Base-by-base conservation (phyloP, 768 basidiomycete species). In the Tylopilus intermedius region DNA sequence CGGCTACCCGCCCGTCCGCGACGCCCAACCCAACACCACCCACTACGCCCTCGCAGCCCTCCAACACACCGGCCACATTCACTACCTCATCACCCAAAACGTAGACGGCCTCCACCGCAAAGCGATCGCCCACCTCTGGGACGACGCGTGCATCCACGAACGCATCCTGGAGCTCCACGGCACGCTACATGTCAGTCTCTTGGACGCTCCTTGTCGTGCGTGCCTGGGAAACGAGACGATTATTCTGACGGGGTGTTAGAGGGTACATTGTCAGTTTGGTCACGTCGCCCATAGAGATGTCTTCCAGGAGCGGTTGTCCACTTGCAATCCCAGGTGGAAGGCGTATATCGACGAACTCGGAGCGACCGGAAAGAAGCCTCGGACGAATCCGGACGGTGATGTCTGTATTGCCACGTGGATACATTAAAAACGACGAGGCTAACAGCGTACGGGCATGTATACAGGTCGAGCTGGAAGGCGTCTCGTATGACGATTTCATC, bases 91-190 rank as follows among this genome's bases (percentile, higher is more conserved):
- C 56, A 98, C 95, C 0, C 88, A 86, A 68, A 90, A 90, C 59
- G 94, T 98, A n/a, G 95, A 98, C 62, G 94, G 93, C 2, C 79
- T 98, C 6, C 94, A 97, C 63, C 84, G 84, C 47, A 91, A 90
- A 70, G 89, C 91, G 8, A 69, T 88, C 18, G 51, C 69, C 33
- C 69, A 71, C 64, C 75, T 78, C 54, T 72, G 68, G 71, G 70
- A 64, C 55, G 70, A 66, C 48, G 64, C 62, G n/a, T 63, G 59
- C 21, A 63, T 71, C 67, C 45, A 70, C 57, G 48, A 67, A 58
- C 66, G 70, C 24, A 83, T 93, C 41, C 73, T 96, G 22, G 91
- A 95, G 65, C 78, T 97, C 8, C 94, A 97, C 66, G 94, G 94
- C 18, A 90, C 86, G 15, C 69, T 97, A 10, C 88, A 90, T 68